A percentile compares a stretch with the other conserved stretches of the same genome.
Conservation (phyloP, 768 basidiomycete species). For the Sarcodon aspratus region DNA sequence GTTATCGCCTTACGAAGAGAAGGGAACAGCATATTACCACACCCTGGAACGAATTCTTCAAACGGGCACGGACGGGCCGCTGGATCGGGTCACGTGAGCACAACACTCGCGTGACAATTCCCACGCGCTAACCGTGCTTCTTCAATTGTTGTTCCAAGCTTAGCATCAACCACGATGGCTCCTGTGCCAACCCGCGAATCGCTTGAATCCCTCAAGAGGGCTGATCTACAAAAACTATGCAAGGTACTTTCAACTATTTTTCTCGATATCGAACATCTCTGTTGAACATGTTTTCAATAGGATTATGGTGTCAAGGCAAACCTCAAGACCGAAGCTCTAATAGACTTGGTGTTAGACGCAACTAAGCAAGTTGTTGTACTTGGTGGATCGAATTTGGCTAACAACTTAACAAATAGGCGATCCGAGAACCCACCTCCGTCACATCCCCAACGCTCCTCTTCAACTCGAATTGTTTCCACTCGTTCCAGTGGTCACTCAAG, state of each 20-base stretch:
- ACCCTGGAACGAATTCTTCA: too few species aligned
- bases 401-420: background rate
- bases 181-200: constrained; percentile 28
- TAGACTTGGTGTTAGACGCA: constrained; percentile 58
- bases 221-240: constrained; percentile 44
- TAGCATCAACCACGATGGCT: constrained; percentile 25
- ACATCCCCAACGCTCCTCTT: constrained; percentile 16
- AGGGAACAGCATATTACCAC: too few species aligned
- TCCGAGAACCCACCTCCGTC: constrained; percentile 8
- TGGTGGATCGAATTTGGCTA: background rate
- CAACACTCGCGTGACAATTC: constrained; percentile 20
- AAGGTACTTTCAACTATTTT: constrained; percentile 33
- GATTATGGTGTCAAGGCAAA: constrained; percentile 77
- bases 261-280: background rate
- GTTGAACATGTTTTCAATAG: constrained; percentile 20
- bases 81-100: background rate
- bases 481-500: constrained; percentile 15
- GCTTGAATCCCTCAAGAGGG: constrained; percentile 42
- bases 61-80: background rate
- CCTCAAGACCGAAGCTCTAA: constrained; percentile 69
- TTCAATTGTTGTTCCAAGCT: background rate
- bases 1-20: background rate
- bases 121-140: background rate
- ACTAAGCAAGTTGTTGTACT: constrained; percentile 2
- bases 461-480: constrained; percentile 19